phyloP scores from a whole-genome alignment of 495 filamentous ascomycete genomes.

The Amorphotheca resinae region DNA sequence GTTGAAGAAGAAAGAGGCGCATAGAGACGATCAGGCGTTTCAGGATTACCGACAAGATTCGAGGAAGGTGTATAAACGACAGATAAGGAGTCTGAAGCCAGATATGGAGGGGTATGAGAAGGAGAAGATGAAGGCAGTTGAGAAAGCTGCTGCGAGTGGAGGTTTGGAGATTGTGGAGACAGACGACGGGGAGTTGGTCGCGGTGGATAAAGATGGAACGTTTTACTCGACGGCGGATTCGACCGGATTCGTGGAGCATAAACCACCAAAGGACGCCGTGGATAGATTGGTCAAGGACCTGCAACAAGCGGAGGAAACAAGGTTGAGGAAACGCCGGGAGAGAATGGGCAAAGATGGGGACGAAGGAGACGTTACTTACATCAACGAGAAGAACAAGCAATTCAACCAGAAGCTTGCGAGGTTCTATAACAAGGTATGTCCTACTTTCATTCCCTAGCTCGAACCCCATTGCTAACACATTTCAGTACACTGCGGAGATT shows the following conservation, averaged over 20 bases:
- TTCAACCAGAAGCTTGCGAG: conserved; percentile 94
- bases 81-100: conserved; percentile 56
- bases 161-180: conserved; percentile 89
- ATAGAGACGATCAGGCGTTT: conserved; percentile 78
- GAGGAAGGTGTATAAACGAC: conserved; percentile 85
- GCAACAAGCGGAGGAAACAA: conserved; percentile 73
- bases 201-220: conserved; percentile 76
- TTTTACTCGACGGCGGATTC: conserved; percentile 84
- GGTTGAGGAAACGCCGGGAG: conserved; percentile 74
- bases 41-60: conserved; percentile 80
- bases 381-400: conserved; percentile 99
- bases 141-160: conserved; percentile 66
- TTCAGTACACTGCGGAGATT: conserved; percentile 85
- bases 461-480: conserved; percentile 23
- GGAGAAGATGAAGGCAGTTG: conserved; percentile 71
- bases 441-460: background rate
- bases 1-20: conserved; percentile 70
- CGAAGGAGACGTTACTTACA: conserved; percentile 88
- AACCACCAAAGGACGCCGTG: conserved; percentile 79
- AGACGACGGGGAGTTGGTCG: conserved; percentile 85
- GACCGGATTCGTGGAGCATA: conserved; percentile 69
- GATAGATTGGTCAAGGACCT: conserved; percentile 80
- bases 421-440: conserved; percentile 84
- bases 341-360: conserved; percentile 59
- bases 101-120: conserved; percentile 74